These are phyloP conservation scores for Leptographium galeiforme DNA, from an alignment of 2,329 filamentous ascomycete species.

Conservation along the genomic window DNA sequence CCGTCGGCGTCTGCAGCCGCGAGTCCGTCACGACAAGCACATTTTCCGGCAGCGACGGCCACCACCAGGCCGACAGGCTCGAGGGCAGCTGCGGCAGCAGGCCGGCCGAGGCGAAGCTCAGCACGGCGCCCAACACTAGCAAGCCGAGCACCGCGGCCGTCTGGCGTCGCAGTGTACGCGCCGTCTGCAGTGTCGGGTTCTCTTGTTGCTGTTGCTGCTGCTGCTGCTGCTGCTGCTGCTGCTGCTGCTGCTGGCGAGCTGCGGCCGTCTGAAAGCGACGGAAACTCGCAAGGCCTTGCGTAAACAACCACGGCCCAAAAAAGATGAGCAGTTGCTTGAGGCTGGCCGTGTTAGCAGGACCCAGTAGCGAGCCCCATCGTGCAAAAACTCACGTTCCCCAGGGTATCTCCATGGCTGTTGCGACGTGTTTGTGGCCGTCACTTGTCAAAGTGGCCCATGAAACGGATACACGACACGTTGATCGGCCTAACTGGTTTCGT, in stretches of 20 bases:
- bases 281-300: conserved; percentile 52
- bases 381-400: conserved; percentile 33
- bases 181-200: conserved; percentile 22
- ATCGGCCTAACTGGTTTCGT: neutral
- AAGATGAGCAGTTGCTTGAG: conserved; percentile 43
- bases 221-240: conserved; percentile 22
- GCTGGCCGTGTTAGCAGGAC: neutral
- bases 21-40: conserved; percentile 67
- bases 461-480: neutral
- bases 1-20: conserved; percentile 71
- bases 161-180: conserved; percentile 28
- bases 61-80: neutral
- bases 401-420: conserved; percentile 20
- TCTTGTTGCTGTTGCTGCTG: conserved; percentile 28
- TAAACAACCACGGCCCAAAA: conserved; percentile 60
- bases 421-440: too few relatives aligned
- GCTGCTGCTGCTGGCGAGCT: conserved; percentile 18
- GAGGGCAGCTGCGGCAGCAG: neutral
- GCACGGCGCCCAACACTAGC: conserved; percentile 12
- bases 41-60: conserved; percentile 43
- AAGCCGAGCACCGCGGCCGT: conserved; percentile 46
- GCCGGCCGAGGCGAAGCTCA: neutral
- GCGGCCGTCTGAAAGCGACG: conserved; percentile 36
- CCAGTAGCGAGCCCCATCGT: too few relatives aligned
- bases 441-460: too few relatives aligned